Evolutionary conservation across 2,329 filamentous ascomycete species (phyloP).

Genomic region (Zopfia rhizophila): DNA sequence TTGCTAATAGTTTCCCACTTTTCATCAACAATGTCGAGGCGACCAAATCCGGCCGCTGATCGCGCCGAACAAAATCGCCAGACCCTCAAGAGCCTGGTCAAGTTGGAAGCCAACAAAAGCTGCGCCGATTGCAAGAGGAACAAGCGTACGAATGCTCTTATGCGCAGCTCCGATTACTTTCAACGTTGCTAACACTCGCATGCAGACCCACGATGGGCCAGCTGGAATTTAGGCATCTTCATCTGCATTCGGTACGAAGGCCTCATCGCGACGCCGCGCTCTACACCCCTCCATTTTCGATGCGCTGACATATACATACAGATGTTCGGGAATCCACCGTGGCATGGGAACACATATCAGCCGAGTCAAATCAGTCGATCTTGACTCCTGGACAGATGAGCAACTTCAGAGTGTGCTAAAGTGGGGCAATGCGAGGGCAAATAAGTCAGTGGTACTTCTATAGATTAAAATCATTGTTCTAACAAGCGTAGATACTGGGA

Average conservation of each 20-base stretch:
- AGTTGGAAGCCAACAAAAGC: slow-evolving; percentile 93
- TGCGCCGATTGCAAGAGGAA: slow-evolving; percentile 99
- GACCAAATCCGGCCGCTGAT: slow-evolving; percentile 82
- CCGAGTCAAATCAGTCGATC: slow-evolving; percentile 95
- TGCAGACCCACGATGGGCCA: slow-evolving; percentile 95
- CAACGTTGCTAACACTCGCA: slow-evolving; percentile 33
- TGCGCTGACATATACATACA: slow-evolving; percentile 32
- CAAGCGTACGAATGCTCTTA: slow-evolving; percentile 75
- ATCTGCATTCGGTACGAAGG: slow-evolving; percentile 80
- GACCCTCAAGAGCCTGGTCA: slow-evolving; percentile 93
- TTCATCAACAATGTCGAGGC: slow-evolving; percentile 76
- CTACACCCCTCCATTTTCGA: slow-evolving; percentile 1
- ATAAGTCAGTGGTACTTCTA: slow-evolving; percentile 79
- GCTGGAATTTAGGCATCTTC: slow-evolving; percentile 98
- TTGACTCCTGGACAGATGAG: slow-evolving; percentile 98
- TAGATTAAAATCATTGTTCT: slow-evolving; percentile 29
- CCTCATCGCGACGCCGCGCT: slow-evolving; percentile 4
- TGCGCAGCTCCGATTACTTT: slow-evolving; percentile 3
- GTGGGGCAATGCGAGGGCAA: slow-evolving; percentile 96
- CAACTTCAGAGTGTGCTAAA: slow-evolving; percentile 91
- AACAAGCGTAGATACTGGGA: slow-evolving; percentile 79
- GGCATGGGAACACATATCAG: slow-evolving; percentile 99
- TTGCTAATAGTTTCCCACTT: neutral
- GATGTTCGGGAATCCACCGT: slow-evolving; percentile 96
- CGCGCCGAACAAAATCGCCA: slow-evolving; percentile 92